phyloP scores from a whole-genome alignment of 1,284 basidiomycete species.

The Dichomitus squalens region DNA sequence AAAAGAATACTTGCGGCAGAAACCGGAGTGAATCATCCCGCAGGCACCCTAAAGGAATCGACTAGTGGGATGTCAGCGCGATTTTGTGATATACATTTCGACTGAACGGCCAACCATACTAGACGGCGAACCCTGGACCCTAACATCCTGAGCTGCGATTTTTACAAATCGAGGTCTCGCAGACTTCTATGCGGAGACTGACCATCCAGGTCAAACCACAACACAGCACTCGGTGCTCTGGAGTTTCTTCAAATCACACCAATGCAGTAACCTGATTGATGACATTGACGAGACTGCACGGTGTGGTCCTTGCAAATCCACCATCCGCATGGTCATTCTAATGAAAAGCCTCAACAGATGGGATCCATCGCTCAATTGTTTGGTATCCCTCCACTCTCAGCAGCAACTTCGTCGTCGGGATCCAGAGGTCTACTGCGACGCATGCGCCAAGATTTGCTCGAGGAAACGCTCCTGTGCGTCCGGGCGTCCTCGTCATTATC shows the following conservation, averaged over 20 bases:
- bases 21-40: too few relatives aligned
- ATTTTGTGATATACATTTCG: neutral
- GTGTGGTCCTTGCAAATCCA: too few relatives aligned
- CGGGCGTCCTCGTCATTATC: slow-evolving; percentile 41
- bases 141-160: neutral
- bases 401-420: slow-evolving; percentile 6
- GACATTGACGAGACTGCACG: neutral
- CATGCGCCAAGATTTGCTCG: slow-evolving; percentile 29
- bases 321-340: too few relatives aligned
- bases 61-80: neutral
- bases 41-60: neutral
- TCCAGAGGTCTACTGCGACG: slow-evolving; percentile 4
- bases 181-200: too few relatives aligned
- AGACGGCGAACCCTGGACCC: neutral
- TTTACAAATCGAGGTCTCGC: too few relatives aligned
- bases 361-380: neutral
- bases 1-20: too few relatives aligned
- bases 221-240: too few relatives aligned
- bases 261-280: too few relatives aligned
- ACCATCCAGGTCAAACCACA: too few relatives aligned
- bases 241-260: neutral
- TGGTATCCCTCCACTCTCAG: slow-evolving; percentile 4
- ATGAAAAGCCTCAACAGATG: too few relatives aligned
- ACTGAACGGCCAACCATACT: neutral
- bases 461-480: slow-evolving; percentile 19